Evolutionary conservation across 257 asterid species (phyloP).

Genomic region (Plantago ovata): DNA sequence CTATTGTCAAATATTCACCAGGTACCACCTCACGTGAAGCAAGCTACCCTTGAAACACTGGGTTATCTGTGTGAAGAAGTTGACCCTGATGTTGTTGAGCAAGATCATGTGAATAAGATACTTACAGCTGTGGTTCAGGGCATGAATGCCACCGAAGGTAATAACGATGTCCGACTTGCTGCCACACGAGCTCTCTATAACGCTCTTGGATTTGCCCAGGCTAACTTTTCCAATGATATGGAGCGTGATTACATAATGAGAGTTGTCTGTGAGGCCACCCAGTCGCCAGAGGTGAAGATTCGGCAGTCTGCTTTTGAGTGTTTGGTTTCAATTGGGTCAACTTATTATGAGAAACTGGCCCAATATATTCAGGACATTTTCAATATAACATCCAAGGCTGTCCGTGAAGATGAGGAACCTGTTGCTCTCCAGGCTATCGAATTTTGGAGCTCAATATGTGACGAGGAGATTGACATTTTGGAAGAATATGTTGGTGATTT

Average conservation of each 20-base stretch:
- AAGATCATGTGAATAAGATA: constrained; percentile 79
- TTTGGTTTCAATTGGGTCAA: constrained; percentile 70
- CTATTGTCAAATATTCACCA: constrained; percentile 71
- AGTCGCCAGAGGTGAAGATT: constrained; percentile 69
- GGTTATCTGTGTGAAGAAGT: constrained; percentile 88
- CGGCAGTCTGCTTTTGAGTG: constrained; percentile 86
- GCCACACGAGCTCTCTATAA: constrained; percentile 74
- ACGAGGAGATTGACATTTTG: constrained; percentile 73
- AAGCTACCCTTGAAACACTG: constrained; percentile 73
- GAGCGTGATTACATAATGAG: constrained; percentile 84
- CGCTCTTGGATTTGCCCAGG: constrained; percentile 83
- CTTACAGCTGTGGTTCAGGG: constrained; percentile 87
- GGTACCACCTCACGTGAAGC: constrained; percentile 72
- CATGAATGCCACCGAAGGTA: constrained; percentile 70
- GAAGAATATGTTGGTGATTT: constrained; percentile 72
- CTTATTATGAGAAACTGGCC: constrained; percentile 69
- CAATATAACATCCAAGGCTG: constrained; percentile 71
- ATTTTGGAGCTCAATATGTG: constrained; percentile 80
- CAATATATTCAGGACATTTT: constrained; percentile 73
- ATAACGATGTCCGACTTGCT: constrained; percentile 66
- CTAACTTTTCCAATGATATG: constrained; percentile 75
- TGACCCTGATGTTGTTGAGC: constrained; percentile 68
- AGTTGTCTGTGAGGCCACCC: constrained; percentile 81
- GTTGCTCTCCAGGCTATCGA: constrained; percentile 88
- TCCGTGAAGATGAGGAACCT: constrained; percentile 64